Evolutionary conservation across 768 basidiomycete species (phyloP).

Genomic region (Mycena belliarum): DNA sequence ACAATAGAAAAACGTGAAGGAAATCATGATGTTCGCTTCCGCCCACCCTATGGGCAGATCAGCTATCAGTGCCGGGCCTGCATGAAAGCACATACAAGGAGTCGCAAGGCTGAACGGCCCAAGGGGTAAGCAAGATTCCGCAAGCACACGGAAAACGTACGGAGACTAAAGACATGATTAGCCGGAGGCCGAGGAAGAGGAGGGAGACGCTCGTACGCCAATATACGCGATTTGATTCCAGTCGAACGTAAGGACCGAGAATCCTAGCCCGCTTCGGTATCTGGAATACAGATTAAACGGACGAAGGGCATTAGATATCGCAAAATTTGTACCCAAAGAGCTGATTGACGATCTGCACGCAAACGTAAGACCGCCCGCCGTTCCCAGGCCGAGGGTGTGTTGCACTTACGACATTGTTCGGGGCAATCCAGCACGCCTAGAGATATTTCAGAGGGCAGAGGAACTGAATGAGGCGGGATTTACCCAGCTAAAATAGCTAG

Average conservation of each 20-base stretch:
- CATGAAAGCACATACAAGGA: constrained; percentile 37
- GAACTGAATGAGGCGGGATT: background rate
- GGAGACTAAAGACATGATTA: constrained; percentile 9
- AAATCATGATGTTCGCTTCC: constrained; percentile 64
- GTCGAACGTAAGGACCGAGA: constrained; percentile 55
- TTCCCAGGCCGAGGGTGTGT: no score
- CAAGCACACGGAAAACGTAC: constrained; percentile 3
- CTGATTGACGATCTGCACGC: constrained; percentile 42
- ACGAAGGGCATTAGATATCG: background rate
- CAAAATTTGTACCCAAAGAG: constrained; percentile 48
- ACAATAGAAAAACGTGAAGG: constrained; percentile 71
- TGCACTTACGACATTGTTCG: constrained; percentile 54
- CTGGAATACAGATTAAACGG: constrained; percentile 22
- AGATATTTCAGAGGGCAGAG: background rate
- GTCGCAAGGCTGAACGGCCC: constrained; percentile 40
- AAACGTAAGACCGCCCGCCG: background rate
- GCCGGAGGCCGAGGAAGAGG: background rate
- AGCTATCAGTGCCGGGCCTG: background rate
- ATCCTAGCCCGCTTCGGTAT: constrained; percentile 53
- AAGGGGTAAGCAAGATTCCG: background rate
- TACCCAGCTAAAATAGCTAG: constrained; percentile 54
- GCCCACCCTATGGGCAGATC: constrained; percentile 60
- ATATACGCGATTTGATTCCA: constrained; percentile 73
- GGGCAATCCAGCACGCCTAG: constrained; percentile 67
- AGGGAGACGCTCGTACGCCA: constrained; percentile 41